phyloP scores from a whole-genome alignment of 257 asterid species.

The Echium plantagineum region DNA sequence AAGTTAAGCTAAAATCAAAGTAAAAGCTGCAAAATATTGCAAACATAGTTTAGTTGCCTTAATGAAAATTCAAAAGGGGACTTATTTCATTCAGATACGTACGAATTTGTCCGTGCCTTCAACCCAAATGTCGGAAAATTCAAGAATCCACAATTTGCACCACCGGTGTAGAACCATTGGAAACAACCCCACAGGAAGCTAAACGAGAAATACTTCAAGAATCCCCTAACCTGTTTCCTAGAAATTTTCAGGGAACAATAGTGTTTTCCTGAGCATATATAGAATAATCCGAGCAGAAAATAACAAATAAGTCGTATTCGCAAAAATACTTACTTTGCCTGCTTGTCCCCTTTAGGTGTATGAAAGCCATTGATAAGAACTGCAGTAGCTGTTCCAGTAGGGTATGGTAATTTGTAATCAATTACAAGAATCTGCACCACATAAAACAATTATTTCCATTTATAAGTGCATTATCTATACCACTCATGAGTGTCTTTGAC shows the following conservation, averaged over 20 bases:
- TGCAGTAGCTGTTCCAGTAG: constrained; percentile 29
- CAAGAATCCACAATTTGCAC: background rate
- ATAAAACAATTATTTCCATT: no score
- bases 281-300: background rate
- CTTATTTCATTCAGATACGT: background rate
- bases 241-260: background rate
- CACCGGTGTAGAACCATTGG: background rate
- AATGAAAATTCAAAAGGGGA: no score
- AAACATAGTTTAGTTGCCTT: background rate
- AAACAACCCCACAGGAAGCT: background rate
- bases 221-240: background rate
- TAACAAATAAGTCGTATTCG: background rate
- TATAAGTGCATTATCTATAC: background rate
- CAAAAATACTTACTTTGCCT: constrained; percentile 10
- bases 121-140: constrained; percentile 2
- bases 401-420: constrained; percentile 17
- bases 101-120: background rate
- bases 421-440: constrained; percentile 18
- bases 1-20: background rate
- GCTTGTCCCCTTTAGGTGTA: constrained; percentile 19
- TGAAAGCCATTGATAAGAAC: constrained; percentile 24
- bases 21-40: background rate
- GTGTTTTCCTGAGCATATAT: background rate
- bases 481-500: background rate
- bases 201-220: background rate